phyloP scores from a whole-genome alignment of 805 yeast genomes.

The Maudiozyma bulderi region DNA sequence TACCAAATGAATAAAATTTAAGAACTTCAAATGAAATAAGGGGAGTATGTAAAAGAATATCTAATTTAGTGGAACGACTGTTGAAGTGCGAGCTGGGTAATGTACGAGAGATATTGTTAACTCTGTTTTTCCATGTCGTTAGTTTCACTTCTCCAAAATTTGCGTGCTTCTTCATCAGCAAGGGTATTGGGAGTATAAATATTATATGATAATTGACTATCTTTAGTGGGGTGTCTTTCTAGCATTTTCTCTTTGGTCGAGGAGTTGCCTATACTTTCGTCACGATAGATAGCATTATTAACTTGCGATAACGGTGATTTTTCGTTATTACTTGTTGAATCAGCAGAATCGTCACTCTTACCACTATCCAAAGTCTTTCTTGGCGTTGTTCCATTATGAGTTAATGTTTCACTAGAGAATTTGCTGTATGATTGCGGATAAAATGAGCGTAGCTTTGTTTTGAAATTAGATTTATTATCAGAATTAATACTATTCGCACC shows the following conservation, averaged over 20 bases:
- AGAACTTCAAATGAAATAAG: background rate
- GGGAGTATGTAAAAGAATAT: background rate
- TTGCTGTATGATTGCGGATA: conserved; percentile 6
- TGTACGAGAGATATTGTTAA: background rate
- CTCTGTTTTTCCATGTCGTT: background rate
- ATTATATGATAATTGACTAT: conserved; percentile 3
- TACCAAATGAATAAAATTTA: background rate
- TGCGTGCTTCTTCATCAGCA: conserved; percentile 30
- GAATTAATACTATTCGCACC: conserved; percentile 11
- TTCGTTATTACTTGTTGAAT: background rate
- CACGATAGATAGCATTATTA: no score
- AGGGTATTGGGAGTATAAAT: conserved; percentile 29
- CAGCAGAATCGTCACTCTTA: background rate
- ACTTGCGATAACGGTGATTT: no score
- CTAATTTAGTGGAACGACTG: background rate
- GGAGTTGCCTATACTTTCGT: no score
- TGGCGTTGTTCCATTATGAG: conserved; percentile 2
- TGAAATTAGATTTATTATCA: conserved; percentile 5
- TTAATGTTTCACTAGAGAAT: conserved; percentile 1
- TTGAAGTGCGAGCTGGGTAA: no score
- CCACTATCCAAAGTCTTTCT: conserved; percentile 3
- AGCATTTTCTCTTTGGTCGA: background rate
- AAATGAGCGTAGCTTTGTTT: conserved; percentile 8
- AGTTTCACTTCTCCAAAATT: conserved; percentile 26
- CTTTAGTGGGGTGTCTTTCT: background rate